Percentiles rank a stretch among this genome's conserved stretches.
phyloP scores from a whole-genome alignment of 306 rosid species.

The Fagus sylvatica region DNA sequence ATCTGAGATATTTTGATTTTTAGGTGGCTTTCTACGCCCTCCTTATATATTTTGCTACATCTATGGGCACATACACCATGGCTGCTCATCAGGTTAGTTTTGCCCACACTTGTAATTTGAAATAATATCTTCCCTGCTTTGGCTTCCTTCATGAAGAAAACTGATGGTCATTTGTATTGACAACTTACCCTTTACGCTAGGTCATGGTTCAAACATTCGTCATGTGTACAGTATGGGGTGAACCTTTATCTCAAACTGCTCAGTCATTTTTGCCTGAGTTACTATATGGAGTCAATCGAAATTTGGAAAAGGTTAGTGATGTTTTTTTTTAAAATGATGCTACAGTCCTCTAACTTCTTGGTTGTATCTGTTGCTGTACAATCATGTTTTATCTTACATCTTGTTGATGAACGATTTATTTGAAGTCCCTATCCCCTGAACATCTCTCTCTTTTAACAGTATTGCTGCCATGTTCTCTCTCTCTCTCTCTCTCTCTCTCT shows the following conservation, averaged over 20 bases:
- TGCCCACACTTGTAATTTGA: constrained; percentile 7
- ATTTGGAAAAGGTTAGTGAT: constrained; percentile 67
- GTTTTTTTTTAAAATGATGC: constrained; percentile 16
- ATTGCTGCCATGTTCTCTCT: not conserved
- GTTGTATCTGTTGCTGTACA: not conserved
- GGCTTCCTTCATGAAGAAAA: constrained; percentile 19
- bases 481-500: not conserved
- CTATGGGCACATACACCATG: constrained; percentile 84
- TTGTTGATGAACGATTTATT: not conserved
- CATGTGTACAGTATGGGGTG: constrained; percentile 93
- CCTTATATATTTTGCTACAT: constrained; percentile 73
- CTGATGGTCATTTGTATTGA: constrained; percentile 22
- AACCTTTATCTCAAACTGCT: constrained; percentile 96
- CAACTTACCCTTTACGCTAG: constrained; percentile 43
- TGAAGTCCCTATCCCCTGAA: not conserved
- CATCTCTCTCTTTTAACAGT: not conserved
- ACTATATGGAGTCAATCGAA: constrained; percentile 61
- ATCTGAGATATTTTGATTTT: constrained; percentile 15
- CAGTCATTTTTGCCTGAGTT: constrained; percentile 94
- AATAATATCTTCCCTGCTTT: constrained; percentile 20
- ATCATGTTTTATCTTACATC: not conserved
- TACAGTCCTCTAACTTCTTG: not conserved
- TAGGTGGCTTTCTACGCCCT: constrained; percentile 87
- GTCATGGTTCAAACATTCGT: constrained; percentile 83
- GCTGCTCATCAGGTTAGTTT: constrained; percentile 92